Evolutionary conservation across 2,329 filamentous ascomycete species (phyloP), one percentile per base, ranked within the genome.

Genomic region (Paradendryphiella salina): DNA sequence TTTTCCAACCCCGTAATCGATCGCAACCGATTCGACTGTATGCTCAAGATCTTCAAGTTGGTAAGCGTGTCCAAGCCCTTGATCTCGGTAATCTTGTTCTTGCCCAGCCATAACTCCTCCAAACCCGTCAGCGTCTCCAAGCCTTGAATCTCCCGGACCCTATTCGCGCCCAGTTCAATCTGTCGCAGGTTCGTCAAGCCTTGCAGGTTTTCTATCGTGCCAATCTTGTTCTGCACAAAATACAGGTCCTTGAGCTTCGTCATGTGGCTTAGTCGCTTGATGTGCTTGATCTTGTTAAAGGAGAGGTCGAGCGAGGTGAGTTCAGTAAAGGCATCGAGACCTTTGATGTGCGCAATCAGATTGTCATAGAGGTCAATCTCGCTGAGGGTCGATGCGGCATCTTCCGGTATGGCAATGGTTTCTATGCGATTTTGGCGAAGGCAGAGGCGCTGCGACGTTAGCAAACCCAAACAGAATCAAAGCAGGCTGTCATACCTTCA

Each of bases 231-330:
- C 69, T 96, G 90, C 41, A 97, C 90, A 63, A 99, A 89, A 73
- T 88, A 99, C 3, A 99, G 72, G 61, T 97, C 90, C 56, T 82
- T 87, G 50, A 97, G 81, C 46, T 90, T 82, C 17, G 78, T 86
- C 52, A 99, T 77, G 65, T 93, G 88, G 51, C 82, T 82, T 59
- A 97, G 78, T 65, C 93, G 85, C 75, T 96, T 96, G 78, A 99
- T 96, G 75, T 96, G 92, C 73, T 96, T 96, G 78, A 99, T 93
- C 79, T 97, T 97, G 80, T 99, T 99, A 83, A 96, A 99, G 73
- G 89, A 95, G 43, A 99, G 80, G 71, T 99, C 94, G 46, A 99
- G 83, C 49, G 79, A 87, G 5, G 83, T 90, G 46, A 99, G 82
- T 54, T 88, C 81, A 10, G 81, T 84, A 50, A 96, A 83, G 37